Conservation (phyloP, 2,329 filamentous ascomycete genomes). For the Ceratocystis smalleyi region DNA sequence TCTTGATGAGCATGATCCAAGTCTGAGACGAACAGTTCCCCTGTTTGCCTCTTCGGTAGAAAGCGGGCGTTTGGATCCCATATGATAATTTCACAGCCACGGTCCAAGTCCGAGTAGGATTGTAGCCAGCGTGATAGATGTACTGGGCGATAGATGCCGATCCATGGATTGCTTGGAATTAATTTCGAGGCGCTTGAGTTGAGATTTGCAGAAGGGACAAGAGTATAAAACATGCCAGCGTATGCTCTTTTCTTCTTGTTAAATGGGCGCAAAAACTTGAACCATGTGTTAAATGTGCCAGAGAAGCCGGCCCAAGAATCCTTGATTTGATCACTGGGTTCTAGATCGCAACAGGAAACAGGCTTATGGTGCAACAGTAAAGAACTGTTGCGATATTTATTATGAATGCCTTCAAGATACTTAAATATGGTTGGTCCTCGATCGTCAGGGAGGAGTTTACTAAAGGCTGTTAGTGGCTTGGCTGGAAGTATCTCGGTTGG, state of each 20-base stretch:
- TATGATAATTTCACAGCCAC: constrained; percentile 35
- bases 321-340: constrained; percentile 3
- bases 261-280: constrained; percentile 12
- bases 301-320: constrained; percentile 20
- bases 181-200: constrained; percentile 15
- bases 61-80: constrained; percentile 32
- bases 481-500: not conserved
- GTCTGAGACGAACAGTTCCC: constrained; percentile 22
- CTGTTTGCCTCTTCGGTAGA: not conserved
- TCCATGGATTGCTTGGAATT: constrained; percentile 32
- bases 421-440: not conserved
- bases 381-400: not conserved
- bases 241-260: constrained; percentile 7
- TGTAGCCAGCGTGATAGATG: constrained; percentile 23
- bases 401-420: not conserved
- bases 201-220: constrained; percentile 19
- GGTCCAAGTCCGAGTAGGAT: constrained; percentile 19
- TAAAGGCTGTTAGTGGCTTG: not conserved
- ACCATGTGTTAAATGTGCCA: constrained; percentile 24
- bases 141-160: constrained; percentile 32
- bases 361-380: not conserved
- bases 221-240: constrained; percentile 36
- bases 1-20: constrained; percentile 33
- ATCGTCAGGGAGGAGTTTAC: not conserved
- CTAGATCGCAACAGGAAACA: not conserved